phyloP scores from a whole-genome alignment of 1,139 yeast genomes.

The Kodamaea alishanica region DNA sequence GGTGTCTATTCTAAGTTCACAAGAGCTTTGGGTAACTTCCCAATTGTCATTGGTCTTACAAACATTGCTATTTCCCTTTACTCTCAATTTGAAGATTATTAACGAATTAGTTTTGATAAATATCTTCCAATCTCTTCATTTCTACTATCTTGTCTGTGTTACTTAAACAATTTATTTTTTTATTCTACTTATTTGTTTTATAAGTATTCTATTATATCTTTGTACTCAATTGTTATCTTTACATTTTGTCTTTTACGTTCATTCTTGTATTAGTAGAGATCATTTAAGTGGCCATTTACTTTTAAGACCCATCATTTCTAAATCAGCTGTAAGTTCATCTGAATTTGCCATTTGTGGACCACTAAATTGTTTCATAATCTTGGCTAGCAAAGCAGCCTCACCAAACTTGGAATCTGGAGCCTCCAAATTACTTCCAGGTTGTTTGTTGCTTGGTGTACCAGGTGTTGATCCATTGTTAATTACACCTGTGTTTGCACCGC shows the following conservation, averaged over 20 bases:
- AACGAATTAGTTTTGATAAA: slow-evolving; percentile 1
- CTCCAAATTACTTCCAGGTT: slow-evolving; percentile 2
- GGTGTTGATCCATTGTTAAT: slow-evolving; percentile 10
- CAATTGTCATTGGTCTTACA: slow-evolving; percentile 46
- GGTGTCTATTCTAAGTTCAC: slow-evolving; percentile 36
- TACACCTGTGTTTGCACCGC: slow-evolving; percentile 11
- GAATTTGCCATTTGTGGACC: slow-evolving; percentile 39
- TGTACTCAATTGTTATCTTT: slow-evolving; percentile 4
- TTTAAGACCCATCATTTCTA: slow-evolving; percentile 35
- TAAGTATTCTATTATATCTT: slow-evolving; percentile 8
- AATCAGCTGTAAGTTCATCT: slow-evolving; percentile 36
- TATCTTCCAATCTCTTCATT: slow-evolving; percentile 4
- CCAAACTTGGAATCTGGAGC: slow-evolving; percentile 24
- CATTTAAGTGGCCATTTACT: slow-evolving; percentile 32
- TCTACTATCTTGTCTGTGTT: slow-evolving; percentile 10
- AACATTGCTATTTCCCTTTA: slow-evolving; percentile 49
- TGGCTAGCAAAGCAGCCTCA: slow-evolving; percentile 40
- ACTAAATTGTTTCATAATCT: slow-evolving; percentile 42
- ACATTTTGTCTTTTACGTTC: slow-evolving; percentile 2
- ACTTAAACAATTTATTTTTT: slow-evolving; percentile 5
- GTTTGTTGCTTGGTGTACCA: slow-evolving; percentile 3
- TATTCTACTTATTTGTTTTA: slow-evolving; percentile 3
- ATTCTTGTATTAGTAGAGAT: slow-evolving; percentile 2
- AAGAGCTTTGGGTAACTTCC: slow-evolving; percentile 44
- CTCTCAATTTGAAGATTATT: slow-evolving; percentile 34